Evolutionary conservation across 2,329 filamentous ascomycete species (phyloP), one percentile per base, ranked within the genome.

Genomic region (Diaporthe sp.): DNA sequence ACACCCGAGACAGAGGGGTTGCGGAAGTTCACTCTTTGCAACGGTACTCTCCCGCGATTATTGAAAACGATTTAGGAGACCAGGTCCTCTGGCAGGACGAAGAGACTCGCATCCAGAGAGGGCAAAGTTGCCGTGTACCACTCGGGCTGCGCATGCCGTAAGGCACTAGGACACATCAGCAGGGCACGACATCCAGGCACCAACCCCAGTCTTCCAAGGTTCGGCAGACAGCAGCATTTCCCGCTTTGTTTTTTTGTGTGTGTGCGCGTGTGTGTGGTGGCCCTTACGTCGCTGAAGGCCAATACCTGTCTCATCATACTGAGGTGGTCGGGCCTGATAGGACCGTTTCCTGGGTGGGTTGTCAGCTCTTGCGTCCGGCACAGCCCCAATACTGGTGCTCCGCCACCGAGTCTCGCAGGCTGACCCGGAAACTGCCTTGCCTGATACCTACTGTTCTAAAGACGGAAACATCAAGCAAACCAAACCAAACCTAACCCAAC

Each of bases 371-470:
- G 55, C 71, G 58, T 71, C 63, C 27, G 50, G 61, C 75, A 76
- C 75, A 75, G 75, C 75, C 75, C 73, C 73, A 68, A 56, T 71
- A 65, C 66, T 37, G 9, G 47, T 76, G 75, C 75, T 76, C 73
- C 75, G 75, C 75, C 75, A 73, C 75, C 42, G 25, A 68, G 65
- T 75, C 73, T 73, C 56, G 70, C 73, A 71, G 70, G 75, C 75
- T 76, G 75, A 76, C 73, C 75, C 73, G 66, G 66, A 74, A 76
- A 76, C 61, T 73, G 75, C 75, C 75, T 76, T 71, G 75, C 71
- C 71, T 69, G 70, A 61, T 75, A 75, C 68, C 59, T 72, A 27
- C 68, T 75, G 74, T 76, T 76, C 75, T 76, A 76, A 76, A 70
- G 73, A 75, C 75, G 71, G 75, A 75, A 76, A 75, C 75, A 73